Percentiles rank a stretch among this genome's conserved stretches.
Conservation (phyloP, 2,329 filamentous ascomycete species). For the Monosporascus sp. region DNA sequence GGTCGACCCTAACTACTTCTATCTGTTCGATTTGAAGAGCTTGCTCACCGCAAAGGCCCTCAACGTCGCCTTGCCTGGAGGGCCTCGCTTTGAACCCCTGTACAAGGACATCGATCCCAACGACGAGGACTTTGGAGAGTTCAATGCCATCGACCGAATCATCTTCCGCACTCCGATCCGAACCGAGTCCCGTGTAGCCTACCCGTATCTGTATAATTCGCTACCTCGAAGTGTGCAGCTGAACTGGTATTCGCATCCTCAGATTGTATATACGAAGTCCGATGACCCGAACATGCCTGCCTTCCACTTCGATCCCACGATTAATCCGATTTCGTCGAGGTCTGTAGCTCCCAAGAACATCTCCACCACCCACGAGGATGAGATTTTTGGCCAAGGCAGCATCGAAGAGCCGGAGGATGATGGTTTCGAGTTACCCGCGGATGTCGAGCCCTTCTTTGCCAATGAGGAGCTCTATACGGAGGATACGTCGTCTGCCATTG, state of each 20-base stretch:
- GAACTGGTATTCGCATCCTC: conserved; percentile 89
- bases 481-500: conserved; percentile 85
- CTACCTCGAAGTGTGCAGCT: conserved; percentile 89
- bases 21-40: conserved; percentile 92
- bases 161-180: conserved; percentile 94
- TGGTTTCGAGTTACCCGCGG: conserved; percentile 74
- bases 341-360: conserved; percentile 92
- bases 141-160: conserved; percentile 98
- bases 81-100: conserved; percentile 89
- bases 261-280: conserved; percentile 82
- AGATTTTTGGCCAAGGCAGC: conserved; percentile 79
- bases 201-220: conserved; percentile 93
- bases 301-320: conserved; percentile 96
- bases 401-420: conserved; percentile 72
- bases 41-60: conserved; percentile 95
- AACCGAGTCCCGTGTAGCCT: conserved; percentile 92
- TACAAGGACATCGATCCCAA: conserved; percentile 99
- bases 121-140: conserved; percentile 98
- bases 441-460: conserved; percentile 79
- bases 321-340: conserved; percentile 94
- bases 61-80: conserved; percentile 96
- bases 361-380: conserved; percentile 86
- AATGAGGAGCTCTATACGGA: conserved; percentile 86
- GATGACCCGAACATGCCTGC: conserved; percentile 87
- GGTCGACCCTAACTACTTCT: conserved; percentile 94